Evolutionary conservation across 2,329 filamentous ascomycete species (phyloP).

Genomic region (Xylariaceae sp.): DNA sequence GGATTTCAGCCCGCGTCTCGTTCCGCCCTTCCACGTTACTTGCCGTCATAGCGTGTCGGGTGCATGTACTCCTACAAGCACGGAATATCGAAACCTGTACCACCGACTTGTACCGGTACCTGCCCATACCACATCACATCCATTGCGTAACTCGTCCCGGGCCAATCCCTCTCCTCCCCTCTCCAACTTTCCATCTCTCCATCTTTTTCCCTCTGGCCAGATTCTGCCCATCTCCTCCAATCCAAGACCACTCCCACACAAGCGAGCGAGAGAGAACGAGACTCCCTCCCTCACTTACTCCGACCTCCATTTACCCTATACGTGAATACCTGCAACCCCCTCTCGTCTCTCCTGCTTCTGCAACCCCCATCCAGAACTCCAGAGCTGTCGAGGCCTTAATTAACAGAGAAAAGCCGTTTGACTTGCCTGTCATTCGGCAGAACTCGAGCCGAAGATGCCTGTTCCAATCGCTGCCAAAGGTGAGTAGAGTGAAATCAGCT

Average conservation of each 20-base stretch:
- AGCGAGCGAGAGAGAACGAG: too few relatives aligned
- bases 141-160: background rate
- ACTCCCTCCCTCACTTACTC: too few relatives aligned
- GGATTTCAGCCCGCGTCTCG: too few relatives aligned
- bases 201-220: background rate
- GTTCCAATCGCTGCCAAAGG: slow-evolving; percentile 36
- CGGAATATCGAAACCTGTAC: too few relatives aligned
- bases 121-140: background rate
- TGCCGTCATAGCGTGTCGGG: too few relatives aligned
- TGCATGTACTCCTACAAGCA: too few relatives aligned
- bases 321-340: too few relatives aligned
- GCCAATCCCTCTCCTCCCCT: background rate
- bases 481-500: slow-evolving; percentile 23
- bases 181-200: background rate
- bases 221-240: background rate
- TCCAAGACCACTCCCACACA: background rate
- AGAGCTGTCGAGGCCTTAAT: background rate
- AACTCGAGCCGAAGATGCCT: slow-evolving; percentile 30
- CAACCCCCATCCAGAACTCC: too few relatives aligned
- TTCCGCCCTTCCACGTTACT: too few relatives aligned
- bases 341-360: too few relatives aligned
- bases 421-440: slow-evolving; percentile 5
- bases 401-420: background rate
- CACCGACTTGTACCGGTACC: too few relatives aligned
- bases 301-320: too few relatives aligned